Base-by-base conservation (phyloP, 1,284 basidiomycete genomes). In the Cutaneotrichosporon sp. region DNA sequence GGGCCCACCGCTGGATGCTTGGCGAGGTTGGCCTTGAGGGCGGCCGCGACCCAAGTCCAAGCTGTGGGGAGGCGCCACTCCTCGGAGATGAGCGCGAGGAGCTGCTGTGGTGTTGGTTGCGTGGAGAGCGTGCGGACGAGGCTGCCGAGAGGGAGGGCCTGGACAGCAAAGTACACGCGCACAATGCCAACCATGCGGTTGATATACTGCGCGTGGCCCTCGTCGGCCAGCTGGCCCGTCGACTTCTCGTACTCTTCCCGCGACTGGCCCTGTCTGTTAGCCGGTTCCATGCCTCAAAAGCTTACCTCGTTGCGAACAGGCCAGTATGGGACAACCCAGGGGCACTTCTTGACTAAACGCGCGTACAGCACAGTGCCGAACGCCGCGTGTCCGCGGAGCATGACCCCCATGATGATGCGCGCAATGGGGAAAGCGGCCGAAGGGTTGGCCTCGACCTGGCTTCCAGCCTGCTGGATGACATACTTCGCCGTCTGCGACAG, bases 391-490 rank as follows among this genome's bases (percentile, higher is more conserved):
- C 84, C 75, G 68, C 83, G 69, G 2, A 81, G 61, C 16, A 94
- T 79, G 22, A 95, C 82, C 56, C 86, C 87, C 51, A 89, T 82
- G 0, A 90, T 82, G 4, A 97, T 86, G 27, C 87, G 84, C 0
- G 90, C 92, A 11, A 98, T 84, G 0, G 95, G 95, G 50, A 85
- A 84, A 0, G 93, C 94, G 10, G 89, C 89, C 38, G 87, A 86
- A 69, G 90, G 87, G 78, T 95, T 91, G 2, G 92, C 93, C 2
- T 90, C 87, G 7, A 97, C 92, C 79, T 99, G 95, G 0, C 89
- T 90, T 80, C 97, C 94, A 8, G 95, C 94, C 82, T 98, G 97
- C 36, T 90, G 84, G 49, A 98, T 86, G 61, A 99, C 87, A 38
- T 88, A 84, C 75, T 98, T 99, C 57, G 91, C 83, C 24, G 97